Conservation (phyloP, 805 yeast species). For the Torulaspora microellipsoides region DNA sequence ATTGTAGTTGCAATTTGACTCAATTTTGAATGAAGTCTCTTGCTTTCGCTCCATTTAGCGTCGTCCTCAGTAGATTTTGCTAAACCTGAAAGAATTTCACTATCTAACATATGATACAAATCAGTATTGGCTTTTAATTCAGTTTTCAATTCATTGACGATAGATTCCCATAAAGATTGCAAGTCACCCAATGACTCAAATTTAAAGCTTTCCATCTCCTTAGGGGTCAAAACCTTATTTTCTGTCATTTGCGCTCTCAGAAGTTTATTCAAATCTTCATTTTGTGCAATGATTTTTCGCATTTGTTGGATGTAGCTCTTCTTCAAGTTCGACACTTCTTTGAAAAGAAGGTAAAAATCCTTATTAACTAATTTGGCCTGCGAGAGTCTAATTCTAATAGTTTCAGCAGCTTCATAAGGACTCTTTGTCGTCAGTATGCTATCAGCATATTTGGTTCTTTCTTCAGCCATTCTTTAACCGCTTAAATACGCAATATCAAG, state of each 20-base stretch:
- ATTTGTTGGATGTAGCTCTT: constrained; percentile 46
- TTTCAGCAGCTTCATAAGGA: constrained; percentile 58
- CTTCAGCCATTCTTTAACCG: constrained; percentile 17
- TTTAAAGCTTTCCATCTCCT: constrained; percentile 46
- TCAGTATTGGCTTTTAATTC: constrained; percentile 50
- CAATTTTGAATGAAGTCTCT: constrained; percentile 41
- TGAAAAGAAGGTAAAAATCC: constrained; percentile 58
- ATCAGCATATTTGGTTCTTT: constrained; percentile 38
- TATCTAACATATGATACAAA: constrained; percentile 43
- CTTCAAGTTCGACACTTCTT: constrained; percentile 47
- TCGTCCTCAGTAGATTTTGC: constrained; percentile 50
- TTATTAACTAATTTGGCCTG: constrained; percentile 54
- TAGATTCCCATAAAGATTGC: constrained; percentile 42
- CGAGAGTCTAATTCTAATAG: constrained; percentile 51
- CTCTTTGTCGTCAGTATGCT: constrained; percentile 42
- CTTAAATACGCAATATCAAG: too few species aligned
- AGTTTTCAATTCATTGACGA: constrained; percentile 39
- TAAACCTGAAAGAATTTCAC: constrained; percentile 54
- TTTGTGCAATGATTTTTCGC: constrained; percentile 33
- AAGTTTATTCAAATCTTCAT: constrained; percentile 35
- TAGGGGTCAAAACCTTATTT: constrained; percentile 41
- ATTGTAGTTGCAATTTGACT: constrained; percentile 41
- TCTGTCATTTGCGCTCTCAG: constrained; percentile 32
- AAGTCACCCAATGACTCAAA: constrained; percentile 46
- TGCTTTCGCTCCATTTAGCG: constrained; percentile 50